Evolutionary conservation across 768 basidiomycete genomes (phyloP).

Genomic region (Chalciporus pseudorubinellus): DNA sequence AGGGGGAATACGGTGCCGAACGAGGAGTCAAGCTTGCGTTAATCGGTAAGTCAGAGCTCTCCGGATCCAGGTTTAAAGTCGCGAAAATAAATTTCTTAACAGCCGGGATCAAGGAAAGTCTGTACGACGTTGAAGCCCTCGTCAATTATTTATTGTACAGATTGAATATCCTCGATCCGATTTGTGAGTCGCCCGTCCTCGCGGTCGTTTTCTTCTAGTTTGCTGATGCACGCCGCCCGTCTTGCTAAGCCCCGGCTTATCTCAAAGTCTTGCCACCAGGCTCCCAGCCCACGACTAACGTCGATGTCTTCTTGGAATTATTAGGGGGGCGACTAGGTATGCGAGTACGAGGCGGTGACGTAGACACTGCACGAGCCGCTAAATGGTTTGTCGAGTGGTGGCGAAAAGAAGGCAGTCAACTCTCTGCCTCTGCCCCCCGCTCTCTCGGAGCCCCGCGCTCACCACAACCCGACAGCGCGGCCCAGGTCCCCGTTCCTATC

Average conservation of each 20-base stretch:
- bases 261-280: constrained; percentile 56
- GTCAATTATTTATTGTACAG: constrained; percentile 86
- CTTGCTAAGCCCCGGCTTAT: constrained; percentile 65
- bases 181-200: constrained; percentile 45
- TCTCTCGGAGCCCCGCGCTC: constrained; percentile 5
- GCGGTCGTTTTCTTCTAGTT: constrained; percentile 7
- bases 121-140: constrained; percentile 82
- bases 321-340: constrained; percentile 81
- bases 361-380: constrained; percentile 70
- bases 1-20: constrained; percentile 82
- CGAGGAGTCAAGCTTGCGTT: constrained; percentile 89
- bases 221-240: not conserved
- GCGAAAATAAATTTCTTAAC: constrained; percentile 14
- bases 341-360: constrained; percentile 70
- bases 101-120: constrained; percentile 93
- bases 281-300: constrained; percentile 55
- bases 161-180: constrained; percentile 74
- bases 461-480: not conserved
- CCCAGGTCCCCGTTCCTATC: constrained; percentile 5
- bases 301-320: constrained; percentile 62
- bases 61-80: constrained; percentile 1
- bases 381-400: constrained; percentile 86
- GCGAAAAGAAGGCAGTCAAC: constrained; percentile 68
- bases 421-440: constrained; percentile 44
- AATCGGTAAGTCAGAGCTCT: constrained; percentile 62